Conservation (phyloP, 2,329 filamentous ascomycete species). For the Diplocarpon mali region DNA sequence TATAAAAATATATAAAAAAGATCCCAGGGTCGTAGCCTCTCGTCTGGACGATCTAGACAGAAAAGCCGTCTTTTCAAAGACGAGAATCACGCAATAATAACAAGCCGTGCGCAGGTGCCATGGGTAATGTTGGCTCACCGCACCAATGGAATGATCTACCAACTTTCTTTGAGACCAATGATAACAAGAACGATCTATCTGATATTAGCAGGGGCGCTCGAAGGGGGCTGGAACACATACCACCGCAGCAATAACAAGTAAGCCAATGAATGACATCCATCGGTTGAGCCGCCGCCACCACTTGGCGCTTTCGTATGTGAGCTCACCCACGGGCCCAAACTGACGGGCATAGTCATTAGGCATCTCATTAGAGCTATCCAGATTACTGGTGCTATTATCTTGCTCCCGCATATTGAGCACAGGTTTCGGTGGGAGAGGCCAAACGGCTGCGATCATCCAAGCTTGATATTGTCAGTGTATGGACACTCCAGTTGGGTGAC, state of each 20-base stretch:
- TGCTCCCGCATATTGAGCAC: constrained; percentile 40
- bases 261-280: constrained; percentile 46
- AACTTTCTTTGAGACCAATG: constrained; percentile 9
- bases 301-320: constrained; percentile 40
- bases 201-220: background rate
- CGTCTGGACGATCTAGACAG: background rate
- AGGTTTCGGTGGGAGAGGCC: constrained; percentile 56
- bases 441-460: constrained; percentile 69
- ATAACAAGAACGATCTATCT: constrained; percentile 10
- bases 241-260: constrained; percentile 42
- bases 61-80: background rate
- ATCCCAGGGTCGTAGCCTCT: background rate
- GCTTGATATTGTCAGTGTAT: constrained; percentile 32
- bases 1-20: background rate
- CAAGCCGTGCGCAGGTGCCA: no score
- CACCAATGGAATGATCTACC: constrained; percentile 1
- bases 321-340: constrained; percentile 26
- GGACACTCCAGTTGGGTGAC: background rate
- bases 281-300: constrained; percentile 56
- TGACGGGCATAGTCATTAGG: constrained; percentile 20
- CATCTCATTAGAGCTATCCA: constrained; percentile 16
- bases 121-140: no score
- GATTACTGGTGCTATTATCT: constrained; percentile 26
- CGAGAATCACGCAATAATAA: no score
- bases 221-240: constrained; percentile 30